phyloP scores from a whole-genome alignment of 1,284 basidiomycete species.

The Heterobasidion occidentale region DNA sequence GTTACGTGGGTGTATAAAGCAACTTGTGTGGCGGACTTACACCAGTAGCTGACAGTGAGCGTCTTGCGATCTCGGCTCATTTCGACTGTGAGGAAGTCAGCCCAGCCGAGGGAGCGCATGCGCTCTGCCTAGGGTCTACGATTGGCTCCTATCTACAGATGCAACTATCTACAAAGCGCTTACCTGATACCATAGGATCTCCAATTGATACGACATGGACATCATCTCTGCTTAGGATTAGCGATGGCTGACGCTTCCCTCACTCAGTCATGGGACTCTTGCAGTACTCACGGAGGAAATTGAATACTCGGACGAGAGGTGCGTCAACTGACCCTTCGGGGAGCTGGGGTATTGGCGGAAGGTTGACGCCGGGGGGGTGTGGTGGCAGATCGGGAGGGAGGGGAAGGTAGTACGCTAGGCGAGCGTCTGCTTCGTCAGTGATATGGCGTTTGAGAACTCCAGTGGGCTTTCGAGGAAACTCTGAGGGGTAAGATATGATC shows the following conservation, averaged over 20 bases:
- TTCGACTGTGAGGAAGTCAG: slow-evolving; percentile 55
- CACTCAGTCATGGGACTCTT: neutral
- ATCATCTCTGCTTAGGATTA: slow-evolving; percentile 56
- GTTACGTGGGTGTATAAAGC: neutral
- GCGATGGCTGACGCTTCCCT: neutral
- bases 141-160: neutral
- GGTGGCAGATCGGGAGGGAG: slow-evolving; percentile 28
- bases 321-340: slow-evolving; percentile 58
- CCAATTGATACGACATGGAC: slow-evolving; percentile 78
- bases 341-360: slow-evolving; percentile 44
- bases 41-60: slow-evolving; percentile 70
- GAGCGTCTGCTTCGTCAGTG: slow-evolving; percentile 60
- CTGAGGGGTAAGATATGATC: slow-evolving; percentile 24
- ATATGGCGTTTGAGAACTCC: slow-evolving; percentile 63
- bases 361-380: slow-evolving; percentile 34
- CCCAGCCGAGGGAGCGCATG: slow-evolving; percentile 74
- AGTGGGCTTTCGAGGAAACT: slow-evolving; percentile 60
- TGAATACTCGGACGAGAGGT: slow-evolving; percentile 72
- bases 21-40: slow-evolving; percentile 31
- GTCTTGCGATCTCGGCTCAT: slow-evolving; percentile 59
- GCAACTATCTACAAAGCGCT: slow-evolving; percentile 5
- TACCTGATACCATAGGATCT: slow-evolving; percentile 76
- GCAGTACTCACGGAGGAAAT: slow-evolving; percentile 64
- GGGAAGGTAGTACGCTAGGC: slow-evolving; percentile 54
- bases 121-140: slow-evolving; percentile 44